phyloP scores from a whole-genome alignment of 23 red algal genomes.

The Agarophyton chilense region DNA sequence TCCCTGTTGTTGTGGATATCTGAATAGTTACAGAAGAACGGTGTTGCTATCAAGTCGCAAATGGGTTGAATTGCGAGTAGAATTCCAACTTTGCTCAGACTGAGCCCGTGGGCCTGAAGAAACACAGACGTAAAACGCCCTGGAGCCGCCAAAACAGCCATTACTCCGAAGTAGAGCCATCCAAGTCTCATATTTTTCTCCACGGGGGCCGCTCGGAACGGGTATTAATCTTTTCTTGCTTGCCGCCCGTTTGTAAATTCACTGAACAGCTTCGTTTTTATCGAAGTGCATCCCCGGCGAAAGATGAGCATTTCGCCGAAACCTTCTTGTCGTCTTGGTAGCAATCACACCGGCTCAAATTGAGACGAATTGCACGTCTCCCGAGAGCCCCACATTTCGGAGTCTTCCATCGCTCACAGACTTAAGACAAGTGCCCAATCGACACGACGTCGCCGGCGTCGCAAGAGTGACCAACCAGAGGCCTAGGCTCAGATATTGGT shows the following conservation, averaged over 20 bases:
- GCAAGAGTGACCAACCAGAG: too few relatives aligned
- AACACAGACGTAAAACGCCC: conserved; percentile 67
- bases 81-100: conserved; percentile 39
- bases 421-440: too few relatives aligned
- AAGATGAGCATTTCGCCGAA: too few relatives aligned
- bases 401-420: too few relatives aligned
- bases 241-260: background rate
- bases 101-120: conserved; percentile 2
- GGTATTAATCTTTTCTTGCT: background rate
- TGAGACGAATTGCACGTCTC: too few relatives aligned
- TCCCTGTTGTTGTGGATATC: conserved; percentile 1
- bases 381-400: too few relatives aligned
- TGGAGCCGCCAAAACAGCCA: conserved; percentile 46
- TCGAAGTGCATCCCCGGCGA: too few relatives aligned
- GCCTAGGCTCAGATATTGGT: too few relatives aligned
- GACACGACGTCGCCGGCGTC: too few relatives aligned
- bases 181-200: conserved; percentile 26
- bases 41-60: conserved; percentile 16
- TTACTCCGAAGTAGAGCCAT: conserved; percentile 48
- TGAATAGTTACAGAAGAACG: conserved; percentile 40
- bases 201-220: background rate
- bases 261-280: too few relatives aligned
- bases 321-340: too few relatives aligned
- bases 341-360: too few relatives aligned
- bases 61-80: conserved; percentile 36